Base-by-base conservation (phyloP, 192 early-diverging fungal genomes). In the Linnemannia exigua region DNA sequence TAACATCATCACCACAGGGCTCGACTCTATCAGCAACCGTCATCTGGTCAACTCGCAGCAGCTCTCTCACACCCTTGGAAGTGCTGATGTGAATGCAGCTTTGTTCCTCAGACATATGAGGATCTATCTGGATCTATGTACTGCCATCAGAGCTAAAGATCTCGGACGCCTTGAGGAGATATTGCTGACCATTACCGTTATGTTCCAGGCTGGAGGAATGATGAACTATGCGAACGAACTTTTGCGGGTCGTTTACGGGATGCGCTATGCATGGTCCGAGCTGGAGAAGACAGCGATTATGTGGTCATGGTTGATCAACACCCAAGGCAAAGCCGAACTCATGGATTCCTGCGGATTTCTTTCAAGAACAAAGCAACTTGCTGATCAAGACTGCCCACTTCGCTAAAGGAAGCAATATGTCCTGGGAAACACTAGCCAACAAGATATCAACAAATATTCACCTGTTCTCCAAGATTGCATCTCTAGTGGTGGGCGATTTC, bases 221-320 rank as follows among this genome's bases (percentile, higher is more conserved):
- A 79, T 50, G 25, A 79, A 79, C 63, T 79, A 79, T 37, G 78
- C 52, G 20, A 35, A 47, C 28, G 58, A 79, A 25, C 78, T 79
- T 66, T 44, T 79, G 1, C 77, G 50, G 41, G 19, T 70, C 70
- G 41, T 47, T 48, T 77, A 15, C 72, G 77, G 52, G 2, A 12
- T 79, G n/a, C 51, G 41, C 1, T 46, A 72, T 41, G 38, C 68
- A 7, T 79, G 77, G 70, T 9, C 51, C 8, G n/a, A 69, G 31
- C 0, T 61, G 6, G 14, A 1, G 1, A 79, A 79, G 78, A n/a
- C 3, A 5, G 79, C 79, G 19, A 74, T 80, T 41, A n/a, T 74
- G 17, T 74, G 66, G 19, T 69, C 79, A 22, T 80, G 71, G 71
- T 36, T 74, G 11, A 61, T 80, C 2, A 80, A 80, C 31, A 74